Base-by-base conservation (phyloP, 768 basidiomycete species). In the Suillus lakei region DNA sequence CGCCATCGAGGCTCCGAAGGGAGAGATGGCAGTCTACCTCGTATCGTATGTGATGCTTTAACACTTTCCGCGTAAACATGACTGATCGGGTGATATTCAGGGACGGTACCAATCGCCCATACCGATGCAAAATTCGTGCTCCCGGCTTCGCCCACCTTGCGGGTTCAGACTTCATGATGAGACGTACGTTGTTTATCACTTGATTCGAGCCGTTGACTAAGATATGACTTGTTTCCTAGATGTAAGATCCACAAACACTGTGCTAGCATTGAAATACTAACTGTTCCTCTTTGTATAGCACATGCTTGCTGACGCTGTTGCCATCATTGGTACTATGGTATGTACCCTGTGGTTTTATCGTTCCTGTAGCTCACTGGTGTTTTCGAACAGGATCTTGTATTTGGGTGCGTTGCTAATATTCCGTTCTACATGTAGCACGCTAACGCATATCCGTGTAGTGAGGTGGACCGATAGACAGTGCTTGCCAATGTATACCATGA, bases 1-100 rank as follows among this genome's bases (percentile, higher is more conserved):
- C 59, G 97, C 97, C 2, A 98, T 99, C 70, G 98, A 99, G 80
- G 97, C 97, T 9, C 97, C 97, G 53, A 99, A 99, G 81, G 96
- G 96, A 68, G 97, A 99, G 81, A 98, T 98, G 96, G 97, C 85
- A 70, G 97, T 99, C 54, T 99, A 96, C 82, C 89, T 99, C 60
- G 95, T 99, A 67, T 98, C 96, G 88, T 92, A 71, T 72, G 91
- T 86, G 5, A 46, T 28, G 16, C 9, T 26, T 7, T 2, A 3
- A 53, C 6, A 5, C 5, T n/a, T 10, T 44, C n/a, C n/a, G n/a
- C n/a, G 8, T 28, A 4, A 66, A 12, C 26, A 18, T 70, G 34
- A 16, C 23, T 28, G 5, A n/a, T 30, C 39, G 44, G 55, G 13
- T 36, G 18, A 56, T 30, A 15, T 26, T 15, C 66, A 93, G 92